Conservation (phyloP, 2,329 filamentous ascomycete species). For the Sporothrix euskadiensis region DNA sequence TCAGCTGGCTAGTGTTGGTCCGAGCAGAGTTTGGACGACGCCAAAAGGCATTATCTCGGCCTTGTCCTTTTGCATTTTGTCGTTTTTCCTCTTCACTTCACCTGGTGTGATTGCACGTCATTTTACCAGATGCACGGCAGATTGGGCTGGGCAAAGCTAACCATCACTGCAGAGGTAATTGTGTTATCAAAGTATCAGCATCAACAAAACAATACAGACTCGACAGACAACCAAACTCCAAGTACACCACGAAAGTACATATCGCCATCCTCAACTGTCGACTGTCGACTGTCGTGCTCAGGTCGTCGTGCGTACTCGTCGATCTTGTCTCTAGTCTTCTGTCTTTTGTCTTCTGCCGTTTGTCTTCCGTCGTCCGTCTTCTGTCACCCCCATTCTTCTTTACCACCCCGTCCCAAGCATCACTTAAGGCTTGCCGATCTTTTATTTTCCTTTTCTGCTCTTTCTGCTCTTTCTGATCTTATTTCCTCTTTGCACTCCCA, state of each 20-base stretch:
- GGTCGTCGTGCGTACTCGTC: not conserved
- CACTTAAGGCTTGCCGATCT: conserved; percentile 16
- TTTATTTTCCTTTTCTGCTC: not conserved
- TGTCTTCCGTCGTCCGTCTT: not conserved
- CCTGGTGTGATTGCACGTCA: not conserved
- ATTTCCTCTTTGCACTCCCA: not conserved
- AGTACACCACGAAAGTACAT: not conserved
- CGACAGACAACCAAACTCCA: not conserved
- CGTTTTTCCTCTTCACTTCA: not conserved
- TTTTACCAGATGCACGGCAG: conserved; percentile 1
- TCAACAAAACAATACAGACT: not conserved
- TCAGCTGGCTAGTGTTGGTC: not conserved
- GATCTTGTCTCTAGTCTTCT: not conserved
- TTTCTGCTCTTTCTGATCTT: not conserved
- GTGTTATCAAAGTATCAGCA: not conserved
- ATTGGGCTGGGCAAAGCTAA: not conserved
- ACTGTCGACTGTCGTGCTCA: too few relatives aligned
- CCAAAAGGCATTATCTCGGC: not conserved
- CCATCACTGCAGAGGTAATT: not conserved
- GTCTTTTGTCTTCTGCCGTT: not conserved
- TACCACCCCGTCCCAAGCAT: not conserved
- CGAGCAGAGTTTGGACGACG: not conserved
- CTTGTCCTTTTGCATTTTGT: not conserved
- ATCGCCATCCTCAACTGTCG: not conserved
- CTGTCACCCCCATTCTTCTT: not conserved